Percentiles rank a stretch among this genome's conserved stretches.
Evolutionary conservation across 345 rosid genomes (phyloP).

Genomic region (Ricinus communis): DNA sequence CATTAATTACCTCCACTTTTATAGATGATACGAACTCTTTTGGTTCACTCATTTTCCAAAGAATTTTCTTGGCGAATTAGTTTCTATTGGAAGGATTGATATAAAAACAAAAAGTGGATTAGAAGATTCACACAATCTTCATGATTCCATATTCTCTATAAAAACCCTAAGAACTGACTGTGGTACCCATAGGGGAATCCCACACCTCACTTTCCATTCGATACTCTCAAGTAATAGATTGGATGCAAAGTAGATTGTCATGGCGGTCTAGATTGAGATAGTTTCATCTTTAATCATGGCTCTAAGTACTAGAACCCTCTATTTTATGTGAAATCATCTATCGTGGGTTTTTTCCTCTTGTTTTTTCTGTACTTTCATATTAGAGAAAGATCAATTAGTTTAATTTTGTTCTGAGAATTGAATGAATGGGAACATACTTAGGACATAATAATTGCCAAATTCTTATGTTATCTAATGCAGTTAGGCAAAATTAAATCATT

Average conservation of each 20-base stretch:
- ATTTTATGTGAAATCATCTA: conserved; percentile 8
- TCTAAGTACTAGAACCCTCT: neutral
- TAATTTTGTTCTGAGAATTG: conserved; percentile 22
- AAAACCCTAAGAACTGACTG: conserved; percentile 8
- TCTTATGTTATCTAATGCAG: conserved; percentile 14
- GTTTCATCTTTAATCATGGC: conserved; percentile 7
- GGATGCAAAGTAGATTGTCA: conserved; percentile 3
- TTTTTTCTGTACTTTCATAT: conserved; percentile 13
- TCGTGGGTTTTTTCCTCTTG: conserved; percentile 14
- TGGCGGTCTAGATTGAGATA: conserved; percentile 9
- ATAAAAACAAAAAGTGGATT: neutral
- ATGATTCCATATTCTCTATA: conserved; percentile 17
- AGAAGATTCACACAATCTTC: conserved; percentile 20
- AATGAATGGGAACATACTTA: conserved; percentile 17
- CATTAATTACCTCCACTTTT: too few species aligned
- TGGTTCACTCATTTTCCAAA: too few species aligned
- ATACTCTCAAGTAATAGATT: conserved; percentile 4
- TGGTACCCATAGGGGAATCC: conserved; percentile 15
- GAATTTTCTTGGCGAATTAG: too few species aligned
- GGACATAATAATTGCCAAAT: conserved; percentile 24
- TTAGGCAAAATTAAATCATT: conserved; percentile 23
- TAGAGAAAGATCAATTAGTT: conserved; percentile 10
- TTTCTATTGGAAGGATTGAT: too few species aligned
- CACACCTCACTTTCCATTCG: too few species aligned
- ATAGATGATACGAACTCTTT: too few species aligned